Base-by-base conservation (phyloP, 2,329 filamentous ascomycete species). In the Knoxdaviesia proteae region DNA sequence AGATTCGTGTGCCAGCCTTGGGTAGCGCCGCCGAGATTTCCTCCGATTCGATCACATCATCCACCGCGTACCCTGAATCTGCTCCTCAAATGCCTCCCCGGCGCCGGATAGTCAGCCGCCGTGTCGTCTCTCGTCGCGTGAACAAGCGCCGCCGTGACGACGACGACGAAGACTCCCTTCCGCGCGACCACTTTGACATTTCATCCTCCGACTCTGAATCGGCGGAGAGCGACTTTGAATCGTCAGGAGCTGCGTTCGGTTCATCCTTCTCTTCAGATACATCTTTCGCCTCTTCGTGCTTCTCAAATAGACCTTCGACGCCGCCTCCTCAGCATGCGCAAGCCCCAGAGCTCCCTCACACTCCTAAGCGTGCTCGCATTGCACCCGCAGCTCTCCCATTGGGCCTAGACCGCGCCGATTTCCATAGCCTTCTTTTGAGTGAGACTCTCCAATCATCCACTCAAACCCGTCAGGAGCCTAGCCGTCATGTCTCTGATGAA, bases 341-440 rank as follows among this genome's bases (percentile, higher is more conserved):
- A n/a, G n/a, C 30, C 7, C n/a, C 32, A 10, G 47, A 41, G 31
- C 45, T 49, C 38, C 52, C 54, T 3, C 61, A 64, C 38, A 78
- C 74, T 6, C 74, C 74, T 1, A 76, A 75, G 56, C 67, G 73
- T 43, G 61, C 67, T 46, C 69, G 71, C 48, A 67, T 77, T 44
- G 72, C 72, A 32, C 74, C 74, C 2, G 70, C 71, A 49, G 60
- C 64, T n/a, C 55, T 78, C 0, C 74, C 74, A 5, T 62, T 75
- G 1, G 74, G 74, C 4, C 63, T 77, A 7, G 70, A 66, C 47
- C 65, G 71, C 32, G 56, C 62, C 34, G 72, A 77, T 54, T 78
- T 69, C 50, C 71, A 77, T 56, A 56, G 56, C 38, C 20, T 20
- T 20, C 20, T 20, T 20, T 20, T 20, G 20, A 20, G 20, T 20